Base-by-base conservation (phyloP, 805 yeast species). In the Suhomyces canberraensis region DNA sequence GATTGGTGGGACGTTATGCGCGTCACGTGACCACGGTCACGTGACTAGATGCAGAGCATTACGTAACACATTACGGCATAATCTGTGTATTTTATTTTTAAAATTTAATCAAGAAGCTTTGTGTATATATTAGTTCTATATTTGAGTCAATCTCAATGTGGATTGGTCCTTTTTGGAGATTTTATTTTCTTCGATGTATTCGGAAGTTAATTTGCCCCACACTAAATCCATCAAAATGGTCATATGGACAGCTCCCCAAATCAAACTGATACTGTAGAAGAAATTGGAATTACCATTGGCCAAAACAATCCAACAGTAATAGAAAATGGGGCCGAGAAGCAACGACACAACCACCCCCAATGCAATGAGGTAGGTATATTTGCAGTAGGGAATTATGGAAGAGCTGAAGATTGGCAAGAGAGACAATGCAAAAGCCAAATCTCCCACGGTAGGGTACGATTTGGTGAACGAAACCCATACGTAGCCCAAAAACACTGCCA, bases 271-370 rank as follows among this genome's bases (percentile, higher is more conserved):
- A 25, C 98, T 96, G 65, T 91, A 93, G 66, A 89, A 93, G 67
- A 93, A 93, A 61, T 93, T 93, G 35, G 96, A 81, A 63, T 93
- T 93, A 18, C 98, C 99, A 21, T 93, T 87, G 11, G 96, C 96
- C 40, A 87, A 70, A 40, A 82, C 84, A 47, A 91, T 86, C 99
- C 99, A 93, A 41, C 93, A 75, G 58, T 88, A 88, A 64, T 89
- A 89, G 57, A 91, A 93, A 8, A 87, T 79, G 2, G 98, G 97
- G 4, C 93, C 78, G 32, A 93, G 69, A 2, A 85, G 67, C 16
- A 84, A 60, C 16, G 82, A 69, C 31, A 61, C 56, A 22, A 64
- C 44, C 24, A 84, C 64, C 7, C 79, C 69, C 28, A 85, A 58
- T 2, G 71, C 69, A 3, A 62, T 53, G 31, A 63, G 40, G 24